Evolutionary conservation across 1,284 basidiomycete genomes (phyloP), one percentile per base, ranked within the genome.

Genomic region (Naganishia liquefaciens): DNA sequence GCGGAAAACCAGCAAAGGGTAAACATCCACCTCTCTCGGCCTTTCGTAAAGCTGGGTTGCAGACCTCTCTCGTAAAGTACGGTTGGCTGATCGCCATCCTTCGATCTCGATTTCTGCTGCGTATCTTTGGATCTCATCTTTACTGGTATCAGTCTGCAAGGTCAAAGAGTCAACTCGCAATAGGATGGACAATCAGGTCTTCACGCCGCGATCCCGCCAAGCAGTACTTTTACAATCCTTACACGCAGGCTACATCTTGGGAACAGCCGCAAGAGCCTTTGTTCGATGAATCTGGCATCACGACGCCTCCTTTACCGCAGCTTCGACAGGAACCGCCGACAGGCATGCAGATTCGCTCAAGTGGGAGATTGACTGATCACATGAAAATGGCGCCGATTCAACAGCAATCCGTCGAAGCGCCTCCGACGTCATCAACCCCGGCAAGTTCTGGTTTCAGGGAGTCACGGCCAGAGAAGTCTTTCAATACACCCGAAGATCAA

Each of bases 61-160:
- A 39, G 46, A 33, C 9, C 30, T 11, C 46, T n/a, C n/a, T 25
- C 5, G 25, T 47, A 30, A 49, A 39, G n/a, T 33, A 33, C 46
- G 44, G 37, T 60, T 60, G 55, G 55, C 55, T 60, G 44, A 60
- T 50, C 21, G 55, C 55, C 55, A 60, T 47, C 55, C 49, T 60
- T 60, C 55, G 55, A 40, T 49, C 42, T 21, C 33, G 46, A 50
- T 17, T 37, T 49, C 46, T 57, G 40, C 43, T 57, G 27, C 39
- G 53, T 13, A 19, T 27, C 21, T 37, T 37, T 23, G 53, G 27
- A 54, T 6, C 44, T 44, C 40, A 28, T 19, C 39, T 1, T 15
- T 43, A 44, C 17, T n/a, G 7, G 2, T 37, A 37, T 13, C 13
- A 9, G 33, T 37, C 33, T 37, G 33, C 33, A 7, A 37, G 10